These are phyloP conservation scores for Arxiozyma bovina DNA, from an alignment of 1,139 yeast species.

Conservation along the genomic window DNA sequence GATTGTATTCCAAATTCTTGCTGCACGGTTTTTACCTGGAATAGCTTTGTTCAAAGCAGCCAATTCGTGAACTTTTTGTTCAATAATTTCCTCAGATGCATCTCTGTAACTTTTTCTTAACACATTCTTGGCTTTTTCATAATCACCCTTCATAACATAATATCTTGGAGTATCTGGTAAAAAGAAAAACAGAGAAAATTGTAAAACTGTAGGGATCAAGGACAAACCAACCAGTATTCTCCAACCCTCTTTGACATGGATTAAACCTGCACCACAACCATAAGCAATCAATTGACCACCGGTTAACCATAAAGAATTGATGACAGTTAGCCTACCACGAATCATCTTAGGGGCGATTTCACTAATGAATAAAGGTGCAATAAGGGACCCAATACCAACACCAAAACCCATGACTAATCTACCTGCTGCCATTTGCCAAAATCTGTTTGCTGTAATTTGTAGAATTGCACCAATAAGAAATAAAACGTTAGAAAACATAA, in stretches of 20 bases:
- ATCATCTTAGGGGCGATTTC: conserved; percentile 89
- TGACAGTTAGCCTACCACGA: conserved; percentile 72
- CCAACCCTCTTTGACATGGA: conserved; percentile 76
- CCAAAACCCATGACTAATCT: conserved; percentile 92
- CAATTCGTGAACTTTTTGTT: conserved; percentile 53
- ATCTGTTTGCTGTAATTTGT: conserved; percentile 68
- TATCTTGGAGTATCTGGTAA: conserved; percentile 94
- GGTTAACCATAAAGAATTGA: conserved; percentile 44
- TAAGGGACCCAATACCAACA: conserved; percentile 86
- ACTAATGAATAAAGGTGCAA: conserved; percentile 82
- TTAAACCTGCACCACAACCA: conserved; percentile 85
- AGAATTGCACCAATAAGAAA: conserved; percentile 76
- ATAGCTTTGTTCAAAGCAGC: conserved; percentile 49
- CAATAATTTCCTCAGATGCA: conserved; percentile 49
- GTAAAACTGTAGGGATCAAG: conserved; percentile 76
- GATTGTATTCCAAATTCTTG: conserved; percentile 53
- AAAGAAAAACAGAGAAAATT: conserved; percentile 67
- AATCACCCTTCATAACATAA: conserved; percentile 60
- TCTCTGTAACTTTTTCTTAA: conserved; percentile 48
- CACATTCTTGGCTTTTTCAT: conserved; percentile 59
- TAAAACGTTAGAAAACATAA: conserved; percentile 69
- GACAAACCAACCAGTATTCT: conserved; percentile 84
- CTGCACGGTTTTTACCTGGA: conserved; percentile 48
- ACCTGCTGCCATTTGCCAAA: conserved; percentile 90
- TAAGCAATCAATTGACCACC: conserved; percentile 91